A percentile compares a stretch with the other conserved stretches of the same genome.
Conservation (phyloP, 768 basidiomycete species). For the Russula emetica region DNA sequence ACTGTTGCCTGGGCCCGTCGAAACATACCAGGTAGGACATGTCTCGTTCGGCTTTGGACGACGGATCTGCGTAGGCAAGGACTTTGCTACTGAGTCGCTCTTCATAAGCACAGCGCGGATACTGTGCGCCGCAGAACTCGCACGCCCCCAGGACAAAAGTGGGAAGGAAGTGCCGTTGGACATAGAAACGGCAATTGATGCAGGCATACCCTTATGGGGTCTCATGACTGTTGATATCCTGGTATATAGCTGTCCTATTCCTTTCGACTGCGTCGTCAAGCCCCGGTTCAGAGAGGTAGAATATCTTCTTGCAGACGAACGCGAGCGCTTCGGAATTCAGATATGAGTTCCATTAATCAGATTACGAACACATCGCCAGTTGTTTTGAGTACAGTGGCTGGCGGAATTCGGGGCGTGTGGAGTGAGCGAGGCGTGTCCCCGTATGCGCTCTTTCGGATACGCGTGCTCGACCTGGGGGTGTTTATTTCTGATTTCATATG, state of each 20-base stretch:
- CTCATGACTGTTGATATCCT: background rate
- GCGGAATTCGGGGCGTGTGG: too few species aligned
- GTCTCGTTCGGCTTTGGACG: constrained; percentile 23
- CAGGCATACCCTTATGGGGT: background rate
- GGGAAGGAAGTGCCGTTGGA: constrained; percentile 17
- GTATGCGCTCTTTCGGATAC: too few species aligned
- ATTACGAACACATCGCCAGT: background rate
- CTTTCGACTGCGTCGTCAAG: constrained; percentile 26
- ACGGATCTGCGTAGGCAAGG: constrained; percentile 27
- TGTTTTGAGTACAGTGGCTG: background rate
- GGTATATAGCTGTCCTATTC: constrained; percentile 16
- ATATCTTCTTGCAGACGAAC: constrained; percentile 7
- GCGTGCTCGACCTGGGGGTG: too few species aligned
- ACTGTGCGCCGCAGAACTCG: constrained; percentile 25
- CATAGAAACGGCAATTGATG: background rate
- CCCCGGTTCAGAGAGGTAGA: constrained; percentile 24
- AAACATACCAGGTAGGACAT: constrained; percentile 17
- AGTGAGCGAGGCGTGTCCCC: too few species aligned
- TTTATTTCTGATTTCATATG: too few species aligned
- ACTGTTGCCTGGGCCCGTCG: background rate
- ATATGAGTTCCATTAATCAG: background rate
- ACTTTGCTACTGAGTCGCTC: constrained; percentile 23
- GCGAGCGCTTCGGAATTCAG: background rate
- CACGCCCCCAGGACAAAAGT: constrained; percentile 4
- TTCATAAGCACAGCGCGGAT: constrained; percentile 27